Conservation (phyloP, 352 stramenopile species). For the Phytopythium helicoides region DNA sequence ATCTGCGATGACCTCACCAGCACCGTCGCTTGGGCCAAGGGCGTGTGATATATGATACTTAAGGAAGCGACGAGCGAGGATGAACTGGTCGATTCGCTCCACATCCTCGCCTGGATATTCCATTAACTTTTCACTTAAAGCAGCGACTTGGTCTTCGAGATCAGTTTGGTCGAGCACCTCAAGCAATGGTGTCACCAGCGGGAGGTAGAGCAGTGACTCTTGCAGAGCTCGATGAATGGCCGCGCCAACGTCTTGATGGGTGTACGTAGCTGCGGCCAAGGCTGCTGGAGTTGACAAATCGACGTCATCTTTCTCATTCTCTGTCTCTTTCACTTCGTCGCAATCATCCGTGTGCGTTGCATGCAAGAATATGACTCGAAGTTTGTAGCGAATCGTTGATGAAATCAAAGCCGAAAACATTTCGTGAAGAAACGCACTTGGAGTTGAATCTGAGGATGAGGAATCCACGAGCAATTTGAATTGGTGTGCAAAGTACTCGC, state of each 20-base stretch:
- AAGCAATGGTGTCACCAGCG: conserved; percentile 28
- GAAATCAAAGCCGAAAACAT: conserved; percentile 53
- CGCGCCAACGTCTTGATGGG: conserved; percentile 78
- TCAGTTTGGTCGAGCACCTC: conserved; percentile 11
- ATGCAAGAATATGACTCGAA: conserved; percentile 59
- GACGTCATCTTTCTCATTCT: conserved; percentile 15
- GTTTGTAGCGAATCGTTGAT: conserved; percentile 55
- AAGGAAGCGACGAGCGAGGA: conserved; percentile 52
- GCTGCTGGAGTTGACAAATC: conserved; percentile 11
- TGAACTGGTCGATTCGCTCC: conserved; percentile 50
- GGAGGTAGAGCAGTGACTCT: conserved; percentile 42
- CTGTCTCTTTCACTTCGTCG: conserved; percentile 9
- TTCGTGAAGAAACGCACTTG: conserved; percentile 36
- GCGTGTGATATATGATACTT: conserved; percentile 39
- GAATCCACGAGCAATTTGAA: conserved; percentile 34
- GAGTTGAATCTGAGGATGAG: neutral
- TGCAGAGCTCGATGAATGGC: conserved; percentile 64
- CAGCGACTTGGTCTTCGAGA: conserved; percentile 7
- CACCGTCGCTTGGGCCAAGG: conserved; percentile 11
- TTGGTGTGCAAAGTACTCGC: conserved; percentile 42
- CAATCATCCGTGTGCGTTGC: conserved; percentile 29
- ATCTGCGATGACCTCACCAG: conserved; percentile 16
- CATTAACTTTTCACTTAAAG: conserved; percentile 4
- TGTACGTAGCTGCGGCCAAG: conserved; percentile 39
- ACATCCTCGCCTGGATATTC: conserved; percentile 32